Conservation (phyloP, 305 asterid species). For the Rubia peregrina region DNA sequence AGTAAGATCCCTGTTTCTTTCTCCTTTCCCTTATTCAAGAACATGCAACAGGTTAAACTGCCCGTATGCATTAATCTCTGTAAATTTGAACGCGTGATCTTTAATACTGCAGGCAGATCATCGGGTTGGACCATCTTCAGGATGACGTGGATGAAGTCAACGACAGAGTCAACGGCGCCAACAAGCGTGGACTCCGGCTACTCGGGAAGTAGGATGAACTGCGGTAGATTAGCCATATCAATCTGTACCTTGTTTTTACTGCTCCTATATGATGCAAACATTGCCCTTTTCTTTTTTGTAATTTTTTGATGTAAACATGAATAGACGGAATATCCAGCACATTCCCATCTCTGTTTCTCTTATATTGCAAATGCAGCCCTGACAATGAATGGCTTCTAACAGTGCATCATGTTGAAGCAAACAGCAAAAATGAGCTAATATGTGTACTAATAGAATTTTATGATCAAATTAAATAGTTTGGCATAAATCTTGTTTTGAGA, state of each 20-base stretch:
- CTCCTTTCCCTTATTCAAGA: not conserved
- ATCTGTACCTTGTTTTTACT: not conserved
- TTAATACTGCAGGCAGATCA: conserved; percentile 56
- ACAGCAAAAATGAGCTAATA: no score
- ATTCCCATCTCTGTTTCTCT: not conserved
- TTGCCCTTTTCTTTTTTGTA: not conserved
- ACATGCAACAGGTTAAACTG: not conserved
- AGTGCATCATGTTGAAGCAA: no score
- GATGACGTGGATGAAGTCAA: conserved; percentile 68
- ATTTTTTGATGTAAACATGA: not conserved
- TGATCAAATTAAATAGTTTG: no score
- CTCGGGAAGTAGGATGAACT: conserved; percentile 35
- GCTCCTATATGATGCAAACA: not conserved
- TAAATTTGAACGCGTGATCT: not conserved
- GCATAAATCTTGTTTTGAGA: no score
- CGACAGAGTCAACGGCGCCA: conserved; percentile 63
- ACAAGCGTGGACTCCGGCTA: conserved; percentile 47
- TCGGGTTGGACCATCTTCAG: conserved; percentile 53
- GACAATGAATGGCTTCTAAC: not conserved
- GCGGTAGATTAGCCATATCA: not conserved
- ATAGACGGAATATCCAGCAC: not conserved
- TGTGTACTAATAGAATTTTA: no score
- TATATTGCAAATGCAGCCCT: not conserved
- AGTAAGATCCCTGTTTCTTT: conserved; percentile 33
- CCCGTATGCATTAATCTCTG: not conserved